phyloP scores from a whole-genome alignment of 257 asterid species.

The Solanum boliviense region DNA sequence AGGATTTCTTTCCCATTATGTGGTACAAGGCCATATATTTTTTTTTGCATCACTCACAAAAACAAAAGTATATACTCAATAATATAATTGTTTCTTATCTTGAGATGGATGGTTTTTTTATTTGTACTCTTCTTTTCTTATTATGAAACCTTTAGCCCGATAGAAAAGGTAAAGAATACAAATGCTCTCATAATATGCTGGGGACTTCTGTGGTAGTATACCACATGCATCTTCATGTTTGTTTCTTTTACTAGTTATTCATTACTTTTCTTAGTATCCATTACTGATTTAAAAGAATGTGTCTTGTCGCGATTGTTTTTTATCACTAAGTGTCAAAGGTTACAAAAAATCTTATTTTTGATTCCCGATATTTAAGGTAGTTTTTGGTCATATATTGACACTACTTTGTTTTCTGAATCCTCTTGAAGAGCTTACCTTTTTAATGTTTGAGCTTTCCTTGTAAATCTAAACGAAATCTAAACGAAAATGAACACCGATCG shows the following conservation, averaged over 20 bases:
- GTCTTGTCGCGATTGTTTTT: background rate
- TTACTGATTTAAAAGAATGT: background rate
- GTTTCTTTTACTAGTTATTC: no score
- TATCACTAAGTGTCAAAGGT: conserved; percentile 1
- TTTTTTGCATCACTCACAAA: no score
- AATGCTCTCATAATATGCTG: background rate
- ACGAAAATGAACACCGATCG: conserved; percentile 15
- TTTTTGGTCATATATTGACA: background rate
- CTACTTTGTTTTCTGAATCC: background rate
- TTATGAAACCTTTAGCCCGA: background rate
- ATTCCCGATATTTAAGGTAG: background rate
- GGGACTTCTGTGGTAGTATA: background rate
- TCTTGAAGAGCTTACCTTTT: conserved; percentile 11
- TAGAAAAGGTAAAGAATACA: background rate
- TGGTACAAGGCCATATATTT: no score
- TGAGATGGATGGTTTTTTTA: background rate
- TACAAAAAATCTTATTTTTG: background rate
- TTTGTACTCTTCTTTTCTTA: background rate
- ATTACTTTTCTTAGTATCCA: background rate
- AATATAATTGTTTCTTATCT: no score
- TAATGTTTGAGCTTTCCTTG: conserved; percentile 3
- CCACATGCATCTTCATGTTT: no score
- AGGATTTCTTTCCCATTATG: no score
- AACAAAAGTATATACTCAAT: no score
- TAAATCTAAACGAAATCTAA: background rate